Conservation (phyloP, 257 asterid genomes). For the Coffea eugenioides region DNA sequence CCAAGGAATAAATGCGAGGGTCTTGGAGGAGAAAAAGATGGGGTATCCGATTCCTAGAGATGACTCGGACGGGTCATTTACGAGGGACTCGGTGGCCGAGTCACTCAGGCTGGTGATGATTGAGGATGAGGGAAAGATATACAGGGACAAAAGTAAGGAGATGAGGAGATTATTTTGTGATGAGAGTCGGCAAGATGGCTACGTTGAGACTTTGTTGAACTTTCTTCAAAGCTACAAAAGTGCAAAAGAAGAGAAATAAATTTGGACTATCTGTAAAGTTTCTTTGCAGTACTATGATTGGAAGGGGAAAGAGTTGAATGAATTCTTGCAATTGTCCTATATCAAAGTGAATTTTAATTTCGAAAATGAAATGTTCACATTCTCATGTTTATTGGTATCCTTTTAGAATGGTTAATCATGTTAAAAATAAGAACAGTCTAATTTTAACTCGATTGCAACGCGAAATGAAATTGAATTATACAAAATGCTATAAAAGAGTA, state of each 20-base stretch:
- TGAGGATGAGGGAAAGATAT: slow-evolving; percentile 26
- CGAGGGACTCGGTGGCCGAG: slow-evolving; percentile 25
- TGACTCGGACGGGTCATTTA: slow-evolving; percentile 29
- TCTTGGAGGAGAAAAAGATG: slow-evolving; percentile 25
- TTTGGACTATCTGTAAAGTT: no score
- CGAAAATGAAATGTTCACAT: no score
- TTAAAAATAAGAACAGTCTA: no score
- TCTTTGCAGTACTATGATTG: no score
- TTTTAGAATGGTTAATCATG: no score
- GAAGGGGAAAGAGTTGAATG: no score
- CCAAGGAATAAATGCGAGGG: slow-evolving; percentile 26
- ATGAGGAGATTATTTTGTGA: slow-evolving; percentile 20
- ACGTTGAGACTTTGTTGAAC: slow-evolving; percentile 20
- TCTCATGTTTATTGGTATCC: no score
- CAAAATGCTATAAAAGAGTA: no score
- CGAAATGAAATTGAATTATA: no score
- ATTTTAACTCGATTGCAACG: no score
- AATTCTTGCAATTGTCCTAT: no score
- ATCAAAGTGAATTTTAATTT: no score
- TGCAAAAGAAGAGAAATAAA: not conserved
- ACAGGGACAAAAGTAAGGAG: slow-evolving; percentile 30
- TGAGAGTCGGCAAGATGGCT: slow-evolving; percentile 10
- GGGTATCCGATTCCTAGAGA: slow-evolving; percentile 28
- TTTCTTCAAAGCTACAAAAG: slow-evolving; percentile 11
- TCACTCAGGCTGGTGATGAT: slow-evolving; percentile 32